These are phyloP conservation scores for Cytospora piceicola DNA, from an alignment of 2,329 filamentous ascomycete species.

Conservation along the genomic window DNA sequence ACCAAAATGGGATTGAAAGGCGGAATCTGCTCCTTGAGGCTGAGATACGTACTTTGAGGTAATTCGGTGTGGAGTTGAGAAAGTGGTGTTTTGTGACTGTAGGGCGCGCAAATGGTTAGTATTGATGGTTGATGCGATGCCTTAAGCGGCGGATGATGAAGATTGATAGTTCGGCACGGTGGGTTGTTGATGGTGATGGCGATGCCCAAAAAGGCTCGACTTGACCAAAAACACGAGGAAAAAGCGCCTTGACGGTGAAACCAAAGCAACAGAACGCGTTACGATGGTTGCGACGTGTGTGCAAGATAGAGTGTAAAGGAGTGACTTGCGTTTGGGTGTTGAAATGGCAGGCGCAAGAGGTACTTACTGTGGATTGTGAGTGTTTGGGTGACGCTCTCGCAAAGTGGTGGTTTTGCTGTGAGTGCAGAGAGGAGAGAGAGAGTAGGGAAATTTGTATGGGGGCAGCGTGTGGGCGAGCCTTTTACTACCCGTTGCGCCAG, in stretches of 20 bases:
- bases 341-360: conserved; percentile 28
- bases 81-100: conserved; percentile 36
- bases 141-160: conserved; percentile 3
- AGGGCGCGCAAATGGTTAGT: conserved; percentile 31
- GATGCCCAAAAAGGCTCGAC: conserved; percentile 24
- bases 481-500: conserved; percentile 25
- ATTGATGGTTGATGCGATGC: conserved; percentile 5
- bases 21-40: conserved; percentile 35
- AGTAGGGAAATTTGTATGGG: conserved; percentile 23
- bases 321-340: conserved; percentile 47
- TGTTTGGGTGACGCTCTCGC: conserved; percentile 25
- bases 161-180: conserved; percentile 7
- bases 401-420: conserved; percentile 26
- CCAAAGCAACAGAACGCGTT: conserved; percentile 9
- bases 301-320: conserved; percentile 23
- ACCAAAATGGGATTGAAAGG: conserved; percentile 44
- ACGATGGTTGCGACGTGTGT: conserved; percentile 24
- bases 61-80: conserved; percentile 32
- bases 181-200: conserved; percentile 28
- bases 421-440: conserved; percentile 24
- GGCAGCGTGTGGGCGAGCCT: conserved; percentile 25
- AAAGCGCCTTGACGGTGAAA: conserved; percentile 18
- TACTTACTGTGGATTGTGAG: conserved; percentile 27
- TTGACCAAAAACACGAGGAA: conserved; percentile 13
- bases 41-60: conserved; percentile 43